phyloP scores from a whole-genome alignment of 2,329 filamentous ascomycete genomes.

The Sarocladium kiliense region DNA sequence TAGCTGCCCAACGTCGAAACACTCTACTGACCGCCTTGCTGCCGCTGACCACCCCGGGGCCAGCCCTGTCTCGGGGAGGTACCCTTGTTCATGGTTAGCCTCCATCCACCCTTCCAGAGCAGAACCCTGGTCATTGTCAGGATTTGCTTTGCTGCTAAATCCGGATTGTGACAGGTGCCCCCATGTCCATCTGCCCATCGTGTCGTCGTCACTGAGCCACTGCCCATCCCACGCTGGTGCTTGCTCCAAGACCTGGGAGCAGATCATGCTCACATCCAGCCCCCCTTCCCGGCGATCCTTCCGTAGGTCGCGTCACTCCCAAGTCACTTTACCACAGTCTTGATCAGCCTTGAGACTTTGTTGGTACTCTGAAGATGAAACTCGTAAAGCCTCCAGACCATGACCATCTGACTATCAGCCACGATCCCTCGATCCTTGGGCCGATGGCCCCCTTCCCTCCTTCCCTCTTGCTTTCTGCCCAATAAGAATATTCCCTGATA shows the following conservation, averaged over 20 bases:
- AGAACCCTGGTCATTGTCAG: conserved; percentile 1
- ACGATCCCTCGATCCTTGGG: background rate
- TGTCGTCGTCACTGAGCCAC: background rate
- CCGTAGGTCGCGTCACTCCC: background rate
- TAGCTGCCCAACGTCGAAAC: conserved; percentile 6
- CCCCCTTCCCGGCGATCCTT: background rate
- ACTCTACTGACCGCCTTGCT: background rate
- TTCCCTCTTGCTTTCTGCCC: background rate
- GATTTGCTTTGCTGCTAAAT: conserved; percentile 1
- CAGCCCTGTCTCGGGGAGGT: conserved; percentile 6
- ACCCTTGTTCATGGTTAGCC: conserved; percentile 1
- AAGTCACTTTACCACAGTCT: background rate
- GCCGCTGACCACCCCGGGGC: background rate
- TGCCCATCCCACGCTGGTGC: background rate
- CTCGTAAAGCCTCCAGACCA: conserved; percentile 1
- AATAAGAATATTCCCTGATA: background rate
- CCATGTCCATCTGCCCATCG: background rate
- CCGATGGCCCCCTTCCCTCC: background rate
- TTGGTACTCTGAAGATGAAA: background rate
- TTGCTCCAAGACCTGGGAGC: background rate
- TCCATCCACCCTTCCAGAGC: too few relatives aligned
- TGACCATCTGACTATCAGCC: conserved; percentile 4
- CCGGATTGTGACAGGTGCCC: background rate
- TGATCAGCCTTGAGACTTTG: background rate
- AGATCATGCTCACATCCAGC: conserved; percentile 5